Evolutionary conservation across 2,329 filamentous ascomycete species (phyloP).

Genomic region (Ampelomyces quisqualis): DNA sequence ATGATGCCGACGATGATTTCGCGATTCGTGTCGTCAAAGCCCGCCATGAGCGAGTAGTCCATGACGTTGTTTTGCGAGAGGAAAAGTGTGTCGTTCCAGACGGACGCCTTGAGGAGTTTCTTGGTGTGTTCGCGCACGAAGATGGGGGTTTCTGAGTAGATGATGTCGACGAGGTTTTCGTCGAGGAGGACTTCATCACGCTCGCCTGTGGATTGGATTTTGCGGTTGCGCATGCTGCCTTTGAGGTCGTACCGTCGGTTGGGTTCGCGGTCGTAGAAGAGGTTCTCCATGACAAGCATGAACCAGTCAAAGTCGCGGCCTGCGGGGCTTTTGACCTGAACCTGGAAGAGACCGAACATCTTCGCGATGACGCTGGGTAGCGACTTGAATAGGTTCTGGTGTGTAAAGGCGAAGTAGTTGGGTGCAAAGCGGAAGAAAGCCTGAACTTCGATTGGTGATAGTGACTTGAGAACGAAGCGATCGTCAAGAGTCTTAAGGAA

Average conservation of each 20-base stretch:
- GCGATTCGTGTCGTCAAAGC: constrained; percentile 84
- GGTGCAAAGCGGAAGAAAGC: constrained; percentile 95
- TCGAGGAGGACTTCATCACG: constrained; percentile 95
- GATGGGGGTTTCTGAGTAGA: constrained; percentile 85
- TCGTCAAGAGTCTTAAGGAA: constrained; percentile 97
- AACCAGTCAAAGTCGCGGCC: constrained; percentile 94
- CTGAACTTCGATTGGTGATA: constrained; percentile 87
- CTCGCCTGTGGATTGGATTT: constrained; percentile 92
- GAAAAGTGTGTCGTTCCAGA: constrained; percentile 98
- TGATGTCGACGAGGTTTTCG: constrained; percentile 99
- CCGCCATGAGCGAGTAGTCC: constrained; percentile 99
- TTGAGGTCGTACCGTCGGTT: constrained; percentile 86
- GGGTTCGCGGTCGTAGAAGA: constrained; percentile 92
- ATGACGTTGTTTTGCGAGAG: constrained; percentile 94
- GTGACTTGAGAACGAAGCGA: constrained; percentile 85
- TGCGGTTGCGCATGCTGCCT: constrained; percentile 97
- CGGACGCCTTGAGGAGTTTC: constrained; percentile 83
- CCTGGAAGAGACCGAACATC: constrained; percentile 98
- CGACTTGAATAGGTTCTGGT: constrained; percentile 88
- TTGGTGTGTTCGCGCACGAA: constrained; percentile 96
- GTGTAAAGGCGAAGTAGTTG: constrained; percentile 97
- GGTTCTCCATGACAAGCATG: constrained; percentile 92
- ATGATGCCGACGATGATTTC: constrained; percentile 98
- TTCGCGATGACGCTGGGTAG: constrained; percentile 96
- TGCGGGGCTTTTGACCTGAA: constrained; percentile 95